Evolutionary conservation across 2,329 filamentous ascomycete species (phyloP).

Genomic region (Sporothrix brunneoviolacea): DNA sequence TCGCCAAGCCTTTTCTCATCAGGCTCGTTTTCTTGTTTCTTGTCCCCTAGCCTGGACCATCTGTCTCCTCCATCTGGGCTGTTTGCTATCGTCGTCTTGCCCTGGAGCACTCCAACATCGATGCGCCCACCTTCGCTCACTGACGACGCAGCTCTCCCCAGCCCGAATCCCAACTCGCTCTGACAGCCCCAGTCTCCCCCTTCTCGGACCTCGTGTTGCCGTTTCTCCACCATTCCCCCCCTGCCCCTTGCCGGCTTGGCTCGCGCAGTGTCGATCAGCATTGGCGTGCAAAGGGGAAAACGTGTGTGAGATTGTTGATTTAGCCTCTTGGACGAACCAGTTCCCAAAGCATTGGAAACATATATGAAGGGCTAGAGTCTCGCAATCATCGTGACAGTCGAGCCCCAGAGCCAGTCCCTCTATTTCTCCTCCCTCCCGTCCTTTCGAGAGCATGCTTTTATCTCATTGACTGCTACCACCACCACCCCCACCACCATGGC

Average conservation of each 20-base stretch:
- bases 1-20: too few species aligned
- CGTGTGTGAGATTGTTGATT: constrained; percentile 7
- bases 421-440: background rate
- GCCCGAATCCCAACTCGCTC: too few species aligned
- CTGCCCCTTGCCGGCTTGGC: background rate
- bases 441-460: background rate
- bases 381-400: background rate
- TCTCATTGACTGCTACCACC: background rate
- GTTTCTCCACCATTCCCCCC: background rate
- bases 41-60: too few species aligned
- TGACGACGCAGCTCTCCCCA: too few species aligned
- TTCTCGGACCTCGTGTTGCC: constrained; percentile 8
- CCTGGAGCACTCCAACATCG: too few species aligned
- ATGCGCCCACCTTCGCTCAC: too few species aligned
- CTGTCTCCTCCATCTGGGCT: too few species aligned
- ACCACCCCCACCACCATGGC: background rate
- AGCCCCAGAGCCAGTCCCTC: too few species aligned
- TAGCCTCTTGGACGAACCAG: background rate
- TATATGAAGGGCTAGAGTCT: constrained; percentile 5
- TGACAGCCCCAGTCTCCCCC: too few species aligned
- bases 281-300: background rate
- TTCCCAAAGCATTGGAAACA: constrained; percentile 2
- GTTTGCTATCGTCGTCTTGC: too few species aligned
- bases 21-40: too few species aligned
- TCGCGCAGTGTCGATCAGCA: background rate